Evolutionary conservation across 768 basidiomycete species (phyloP), one percentile per base, ranked within the genome.

Genomic region (Chalciporus pseudorubinellus): DNA sequence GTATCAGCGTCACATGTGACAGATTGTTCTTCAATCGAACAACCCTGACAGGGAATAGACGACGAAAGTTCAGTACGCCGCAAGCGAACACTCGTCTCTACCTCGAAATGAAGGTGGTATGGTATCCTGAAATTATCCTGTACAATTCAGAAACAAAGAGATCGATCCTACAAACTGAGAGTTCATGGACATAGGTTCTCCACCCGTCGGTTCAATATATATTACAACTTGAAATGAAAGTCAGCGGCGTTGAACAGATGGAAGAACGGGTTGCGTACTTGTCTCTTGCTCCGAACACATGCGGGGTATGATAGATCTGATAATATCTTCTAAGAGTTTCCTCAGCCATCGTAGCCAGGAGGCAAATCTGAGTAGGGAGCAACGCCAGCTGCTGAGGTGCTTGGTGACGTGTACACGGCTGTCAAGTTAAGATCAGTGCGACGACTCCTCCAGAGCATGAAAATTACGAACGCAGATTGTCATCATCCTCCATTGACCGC

Each of bases 401-500:
- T 43, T 34, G 67, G 44, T 24, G 61, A 67, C 33, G 67, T 64
- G 49, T 69, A 69, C 39, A 58, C 67, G 38, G 68, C 67, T 69
- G 22, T 40, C 13, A 45, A 39, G 39, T 16, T 4, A 40, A n/a
- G 39, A 9, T 18, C 29, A 44, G 56, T 38, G 11, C 29, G 38
- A 26, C 22, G 22, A 39, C 44, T 11, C 26, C 6, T 26, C 26
- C 26, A 26, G 26, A 26, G n/a, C n/a, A n/a, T n/a, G n/a, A n/a
- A n/a, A n/a, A n/a, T n/a, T n/a, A 39, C 18, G 8, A 53, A 69
- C 67, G 68, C 40, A 69, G 26, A 50, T 61, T 44, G 20, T 69
- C 67, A 14, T 70, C 69, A 11, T 69, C 69, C n/a, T 67, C 67
- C 39, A 69, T 48, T 18, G 53, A 55, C 64, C 83, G 82, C 42